Evolutionary conservation across 768 basidiomycete species (phyloP).

Genomic region (Clitopilus hobsonii): DNA sequence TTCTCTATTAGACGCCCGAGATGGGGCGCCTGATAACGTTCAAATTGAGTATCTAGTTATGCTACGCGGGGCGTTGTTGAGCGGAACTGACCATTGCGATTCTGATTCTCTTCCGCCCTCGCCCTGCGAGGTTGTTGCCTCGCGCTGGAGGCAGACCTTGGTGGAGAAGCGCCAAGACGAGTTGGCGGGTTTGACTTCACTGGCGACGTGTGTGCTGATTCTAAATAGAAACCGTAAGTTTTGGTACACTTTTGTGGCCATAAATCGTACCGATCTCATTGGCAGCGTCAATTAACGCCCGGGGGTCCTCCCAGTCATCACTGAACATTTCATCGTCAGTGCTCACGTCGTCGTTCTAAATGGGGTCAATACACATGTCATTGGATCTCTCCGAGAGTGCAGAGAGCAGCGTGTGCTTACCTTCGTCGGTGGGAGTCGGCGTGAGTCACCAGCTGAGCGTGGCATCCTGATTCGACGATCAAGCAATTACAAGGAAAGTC

Average conservation of each 20-base stretch:
- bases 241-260: not conserved
- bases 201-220: not conserved
- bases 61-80: no score
- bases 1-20: not conserved
- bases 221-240: not conserved
- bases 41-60: no score
- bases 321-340: no score
- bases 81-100: no score
- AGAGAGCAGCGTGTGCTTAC: not conserved
- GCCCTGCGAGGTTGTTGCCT: not conserved
- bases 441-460: not conserved
- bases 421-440: not conserved
- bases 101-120: not conserved
- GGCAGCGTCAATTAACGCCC: not conserved
- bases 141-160: not conserved
- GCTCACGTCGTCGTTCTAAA: not conserved
- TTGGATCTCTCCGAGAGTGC: not conserved
- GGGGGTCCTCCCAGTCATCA: no score
- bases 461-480: conserved; percentile 1
- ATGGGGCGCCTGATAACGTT: no score
- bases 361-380: not conserved
- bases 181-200: not conserved
- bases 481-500: not conserved
- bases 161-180: not conserved
- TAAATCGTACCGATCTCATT: not conserved